phyloP scores from a whole-genome alignment of 805 yeast genomes.

The Wickerhamiella slavikovae region DNA sequence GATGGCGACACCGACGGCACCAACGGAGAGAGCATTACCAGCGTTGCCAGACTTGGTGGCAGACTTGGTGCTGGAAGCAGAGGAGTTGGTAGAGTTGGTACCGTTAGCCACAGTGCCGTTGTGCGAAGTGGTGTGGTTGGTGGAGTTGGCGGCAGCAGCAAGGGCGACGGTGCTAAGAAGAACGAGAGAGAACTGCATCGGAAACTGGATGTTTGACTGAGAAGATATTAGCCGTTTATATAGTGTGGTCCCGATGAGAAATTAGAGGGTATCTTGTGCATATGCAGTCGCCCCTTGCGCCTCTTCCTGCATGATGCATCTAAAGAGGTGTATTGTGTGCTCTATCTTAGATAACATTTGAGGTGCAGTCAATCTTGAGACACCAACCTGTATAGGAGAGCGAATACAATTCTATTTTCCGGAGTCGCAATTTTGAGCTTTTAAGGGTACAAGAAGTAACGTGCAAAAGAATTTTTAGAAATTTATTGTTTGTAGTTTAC shows the following conservation, averaged over 20 bases:
- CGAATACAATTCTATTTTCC: too few species aligned
- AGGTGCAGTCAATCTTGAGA: too few species aligned
- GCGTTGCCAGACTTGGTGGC: constrained; percentile 1
- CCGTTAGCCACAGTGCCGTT: background rate
- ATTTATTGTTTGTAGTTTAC: too few species aligned
- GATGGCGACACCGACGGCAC: constrained; percentile 2
- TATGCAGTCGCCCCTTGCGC: background rate
- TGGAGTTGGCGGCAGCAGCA: background rate
- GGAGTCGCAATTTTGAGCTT: too few species aligned
- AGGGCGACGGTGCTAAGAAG: background rate
- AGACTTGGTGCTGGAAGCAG: background rate
- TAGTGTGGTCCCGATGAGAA: background rate
- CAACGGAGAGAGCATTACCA: constrained; percentile 1
- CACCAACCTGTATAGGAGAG: too few species aligned
- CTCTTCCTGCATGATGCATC: background rate
- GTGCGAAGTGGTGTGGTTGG: background rate
- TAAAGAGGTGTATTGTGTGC: background rate
- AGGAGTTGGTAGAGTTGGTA: constrained; percentile 1
- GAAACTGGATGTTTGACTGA: background rate
- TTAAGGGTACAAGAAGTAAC: too few species aligned
- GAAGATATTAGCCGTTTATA: background rate
- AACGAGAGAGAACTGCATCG: background rate
- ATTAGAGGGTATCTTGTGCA: background rate
- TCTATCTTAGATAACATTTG: too few species aligned
- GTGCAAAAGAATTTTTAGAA: too few species aligned